Evolutionary conservation across 768 basidiomycete species (phyloP), one percentile per base, ranked within the genome.

Genomic region (Hemileccinum rubropunctum): DNA sequence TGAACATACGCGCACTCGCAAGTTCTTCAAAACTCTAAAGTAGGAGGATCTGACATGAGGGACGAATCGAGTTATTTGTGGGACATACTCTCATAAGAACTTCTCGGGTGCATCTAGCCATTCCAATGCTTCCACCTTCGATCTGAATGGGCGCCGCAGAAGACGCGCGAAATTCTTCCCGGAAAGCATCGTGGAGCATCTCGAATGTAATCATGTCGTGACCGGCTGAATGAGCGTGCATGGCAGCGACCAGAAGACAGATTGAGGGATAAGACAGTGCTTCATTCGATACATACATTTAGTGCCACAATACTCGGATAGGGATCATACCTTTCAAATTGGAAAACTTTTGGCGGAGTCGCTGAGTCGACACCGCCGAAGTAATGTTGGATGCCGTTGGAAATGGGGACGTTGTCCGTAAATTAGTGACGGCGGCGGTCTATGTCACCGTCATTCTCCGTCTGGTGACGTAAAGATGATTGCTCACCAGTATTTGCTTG

Each of bases 161-260:
- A 6, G 88, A 86, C 18, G 82, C 76, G 18, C 85, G 82, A 17
- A 88, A 77, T 67, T 90, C 87, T 53, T 84, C 79, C 18, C 82
- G 80, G 64, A 94, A 93, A 28, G 76, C 75, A 45, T 91, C 88
- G 53, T 87, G 78, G 8, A 95, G 78, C 84, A 95, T 92, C 59
- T 95, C 91, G 62, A 98, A 95, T 27, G 90, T 98, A 68, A 97
- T 84, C 13, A 72, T 71, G 17, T 86, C 76, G 51, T 93, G 86
- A 0, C 94, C 94, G 6, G 82, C 81, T 10, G 83, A 84, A 21
- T 82, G 71, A 4, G 83, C 76, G 61, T 97, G 95, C 60, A 84
- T 77, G 13, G 83, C 78, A n/a, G 94, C 88, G 51, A 98, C 86
- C 37, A 97, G 77, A 27, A 95, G 76, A 61, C 91, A 93, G 17